Evolutionary conservation across 2,329 filamentous ascomycete species (phyloP), one percentile per base, ranked within the genome.

Genomic region (Alternaria hordeiaustralica): DNA sequence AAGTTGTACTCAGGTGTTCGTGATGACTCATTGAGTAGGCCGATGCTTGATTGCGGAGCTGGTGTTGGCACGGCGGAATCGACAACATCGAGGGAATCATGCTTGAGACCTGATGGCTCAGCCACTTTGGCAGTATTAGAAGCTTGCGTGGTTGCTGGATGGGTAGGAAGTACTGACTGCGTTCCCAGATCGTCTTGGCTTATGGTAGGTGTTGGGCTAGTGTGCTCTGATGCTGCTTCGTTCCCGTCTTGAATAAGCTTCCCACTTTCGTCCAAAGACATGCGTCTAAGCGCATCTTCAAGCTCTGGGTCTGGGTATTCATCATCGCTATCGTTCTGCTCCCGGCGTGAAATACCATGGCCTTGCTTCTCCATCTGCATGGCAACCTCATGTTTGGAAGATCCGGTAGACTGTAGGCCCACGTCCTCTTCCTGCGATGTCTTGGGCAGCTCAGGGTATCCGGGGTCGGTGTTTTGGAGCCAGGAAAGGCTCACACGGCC

Each of bases 221-320:
- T 23, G 25, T 54, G 30, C 41, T 58, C 56, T 58, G 8, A 12
- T 49, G 28, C 26, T 12, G 26, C 15, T 11, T 30, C 33, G 20
- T 43, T 36, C 9, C 28, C 28, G 15, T 67, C 47, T 26, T 63
- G 58, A 28, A 23, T 67, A 26, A 68, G 45, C 25, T 58, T 61
- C 20, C 66, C 68, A 20, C 47, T 53, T 36, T 54, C 54, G 23
- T 71, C 64, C 12, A 73, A 53, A 9, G 63, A 58, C 62, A 75
- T 63, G 36, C 43, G 28, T 23, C 55, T 46, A 25, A 75, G 57
- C 10, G 67, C 71, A 44, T 74, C 67, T 28, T 76, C 72, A 9
- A 77, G 71, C 44, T 76, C 73, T 6, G 65, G 61, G 54, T 77
- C 74, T n/a, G 69, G 60, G n/a, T 67, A 76, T 23, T 71, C 69